These are phyloP conservation scores for Parasitella parasitica DNA, from an alignment of 371 early-diverging fungal species.

Conservation along the genomic window DNA sequence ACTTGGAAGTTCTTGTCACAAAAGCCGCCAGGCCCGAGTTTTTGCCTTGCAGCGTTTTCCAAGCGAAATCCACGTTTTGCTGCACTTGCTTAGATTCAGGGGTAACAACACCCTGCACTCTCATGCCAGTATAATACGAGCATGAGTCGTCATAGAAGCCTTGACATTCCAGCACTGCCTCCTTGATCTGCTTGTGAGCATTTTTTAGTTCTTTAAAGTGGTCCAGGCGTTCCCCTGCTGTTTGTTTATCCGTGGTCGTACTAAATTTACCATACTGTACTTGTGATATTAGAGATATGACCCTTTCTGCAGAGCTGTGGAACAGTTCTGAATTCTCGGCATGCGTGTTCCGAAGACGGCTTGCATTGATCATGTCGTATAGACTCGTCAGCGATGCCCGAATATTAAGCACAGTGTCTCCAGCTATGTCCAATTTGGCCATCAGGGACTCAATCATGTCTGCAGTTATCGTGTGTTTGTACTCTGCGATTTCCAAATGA, in stretches of 20 bases:
- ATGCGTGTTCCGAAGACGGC: constrained; percentile 43
- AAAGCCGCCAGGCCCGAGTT: constrained; percentile 13
- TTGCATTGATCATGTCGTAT: constrained; percentile 44
- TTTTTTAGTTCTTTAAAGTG: constrained; percentile 23
- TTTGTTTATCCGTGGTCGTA: constrained; percentile 4
- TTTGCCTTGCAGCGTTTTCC: constrained; percentile 11
- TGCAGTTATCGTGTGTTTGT: constrained; percentile 9
- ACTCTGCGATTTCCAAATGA: constrained; percentile 11
- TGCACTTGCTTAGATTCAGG: constrained; percentile 22
- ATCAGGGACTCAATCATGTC: constrained; percentile 21
- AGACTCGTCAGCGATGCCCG: constrained; percentile 29
- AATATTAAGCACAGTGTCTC: constrained; percentile 30
- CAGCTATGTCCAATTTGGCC: constrained; percentile 28
- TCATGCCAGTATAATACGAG: constrained; percentile 35
- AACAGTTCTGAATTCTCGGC: constrained; percentile 29
- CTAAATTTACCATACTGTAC: constrained; percentile 7
- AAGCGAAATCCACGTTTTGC: constrained; percentile 21
- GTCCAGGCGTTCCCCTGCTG: constrained; percentile 6
- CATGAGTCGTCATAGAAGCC: constrained; percentile 47
- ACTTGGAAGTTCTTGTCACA: constrained; percentile 18
- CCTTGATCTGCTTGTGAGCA: constrained; percentile 29
- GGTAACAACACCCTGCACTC: constrained; percentile 25
- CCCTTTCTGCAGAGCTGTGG: constrained; percentile 8
- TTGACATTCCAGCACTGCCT: constrained; percentile 28
- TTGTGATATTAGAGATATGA: background rate